These are phyloP conservation scores for Bothriochloa decipiens DNA, from an alignment of 176 grass and related monocot species.

Conservation along the genomic window DNA sequence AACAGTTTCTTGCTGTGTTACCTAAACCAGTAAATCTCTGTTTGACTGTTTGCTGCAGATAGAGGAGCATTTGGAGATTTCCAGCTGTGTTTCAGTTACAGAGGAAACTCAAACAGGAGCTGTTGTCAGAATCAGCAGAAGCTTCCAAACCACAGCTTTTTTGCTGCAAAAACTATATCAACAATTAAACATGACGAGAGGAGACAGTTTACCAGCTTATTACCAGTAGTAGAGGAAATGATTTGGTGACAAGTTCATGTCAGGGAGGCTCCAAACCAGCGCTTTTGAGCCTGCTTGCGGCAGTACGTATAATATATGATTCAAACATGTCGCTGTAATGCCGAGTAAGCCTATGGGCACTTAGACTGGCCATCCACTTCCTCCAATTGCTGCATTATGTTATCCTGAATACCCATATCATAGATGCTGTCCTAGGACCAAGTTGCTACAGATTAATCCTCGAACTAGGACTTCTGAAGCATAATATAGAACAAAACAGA, in stretches of 20 bases:
- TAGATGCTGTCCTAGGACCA: constrained; percentile 18
- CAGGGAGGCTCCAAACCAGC: background rate
- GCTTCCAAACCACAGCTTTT: constrained; percentile 19
- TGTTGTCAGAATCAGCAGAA: constrained; percentile 28
- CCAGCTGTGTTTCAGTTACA: background rate
- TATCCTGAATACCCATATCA: constrained; percentile 10
- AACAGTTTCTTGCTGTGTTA: background rate
- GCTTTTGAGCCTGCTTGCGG: constrained; percentile 31
- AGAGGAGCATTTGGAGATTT: constrained; percentile 1
- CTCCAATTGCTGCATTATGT: constrained; percentile 30
- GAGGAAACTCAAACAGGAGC: background rate
- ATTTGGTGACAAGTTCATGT: constrained; percentile 21
- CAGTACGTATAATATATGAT: constrained; percentile 28
- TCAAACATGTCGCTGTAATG: constrained; percentile 31
- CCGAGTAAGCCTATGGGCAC: constrained; percentile 28
- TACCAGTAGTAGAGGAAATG: constrained; percentile 9
- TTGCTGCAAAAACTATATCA: background rate
- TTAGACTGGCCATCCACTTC: constrained; percentile 52
- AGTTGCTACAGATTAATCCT: constrained; percentile 18
- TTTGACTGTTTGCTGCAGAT: background rate
- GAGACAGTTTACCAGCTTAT: background rate
- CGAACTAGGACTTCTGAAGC: background rate
- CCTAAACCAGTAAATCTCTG: background rate
- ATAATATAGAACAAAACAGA: background rate
- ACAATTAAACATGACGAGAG: constrained; percentile 39